These are phyloP conservation scores for Ormosia emarginata DNA, from an alignment of 306 rosid species.

Conservation along the genomic window DNA sequence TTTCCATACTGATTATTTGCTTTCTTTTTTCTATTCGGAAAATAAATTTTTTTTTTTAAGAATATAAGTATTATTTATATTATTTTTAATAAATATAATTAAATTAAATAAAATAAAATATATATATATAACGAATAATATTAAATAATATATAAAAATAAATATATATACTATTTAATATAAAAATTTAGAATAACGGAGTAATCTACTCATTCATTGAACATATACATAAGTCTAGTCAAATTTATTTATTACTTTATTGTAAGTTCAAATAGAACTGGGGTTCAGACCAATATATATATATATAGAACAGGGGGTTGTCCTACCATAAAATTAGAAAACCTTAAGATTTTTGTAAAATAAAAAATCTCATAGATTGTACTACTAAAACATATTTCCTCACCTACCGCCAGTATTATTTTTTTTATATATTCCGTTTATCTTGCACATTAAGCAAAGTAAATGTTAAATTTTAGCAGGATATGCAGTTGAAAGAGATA, in stretches of 20 bases:
- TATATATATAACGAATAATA: no score
- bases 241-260: neutral
- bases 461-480: neutral
- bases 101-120: no score
- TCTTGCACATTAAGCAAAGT: neutral
- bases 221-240: neutral
- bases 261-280: neutral
- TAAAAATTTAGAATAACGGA: no score
- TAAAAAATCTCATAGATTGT: neutral
- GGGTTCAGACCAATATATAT: no score
- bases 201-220: neutral
- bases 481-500: neutral
- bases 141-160: no score
- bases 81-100: no score
- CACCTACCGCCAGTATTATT: neutral
- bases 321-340: neutral
- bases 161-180: no score
- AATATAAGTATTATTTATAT: no score
- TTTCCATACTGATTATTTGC: neutral
- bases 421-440: neutral
- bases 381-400: neutral
- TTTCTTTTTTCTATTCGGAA: no score
- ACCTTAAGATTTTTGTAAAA: neutral
- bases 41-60: neutral
- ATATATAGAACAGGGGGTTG: no score